Evolutionary conservation across 2,329 filamentous ascomycete species (phyloP).

Genomic region (Aspergillus udagawae): DNA sequence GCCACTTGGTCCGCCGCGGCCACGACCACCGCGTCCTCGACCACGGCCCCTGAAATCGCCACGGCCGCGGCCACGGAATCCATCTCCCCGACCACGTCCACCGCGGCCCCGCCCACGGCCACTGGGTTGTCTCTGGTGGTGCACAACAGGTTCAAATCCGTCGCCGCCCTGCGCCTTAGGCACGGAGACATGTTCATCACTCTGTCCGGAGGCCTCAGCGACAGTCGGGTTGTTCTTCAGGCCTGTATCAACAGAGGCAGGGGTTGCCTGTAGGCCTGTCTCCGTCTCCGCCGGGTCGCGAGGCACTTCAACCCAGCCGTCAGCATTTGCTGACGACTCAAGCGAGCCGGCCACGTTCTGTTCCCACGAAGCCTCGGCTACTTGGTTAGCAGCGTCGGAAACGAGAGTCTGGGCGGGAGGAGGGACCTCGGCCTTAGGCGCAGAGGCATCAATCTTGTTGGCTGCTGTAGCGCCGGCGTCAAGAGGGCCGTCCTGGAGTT

Average conservation of each 20-base stretch:
- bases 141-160: conserved; percentile 33
- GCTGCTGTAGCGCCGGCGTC: conserved; percentile 55
- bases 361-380: conserved; percentile 55
- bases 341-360: conserved; percentile 43
- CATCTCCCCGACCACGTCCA: conserved; percentile 35
- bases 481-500: conserved; percentile 50
- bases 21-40: conserved; percentile 24
- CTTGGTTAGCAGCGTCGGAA: conserved; percentile 40
- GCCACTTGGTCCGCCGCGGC: conserved; percentile 26
- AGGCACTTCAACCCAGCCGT: conserved; percentile 73
- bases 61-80: conserved; percentile 34
- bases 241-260: conserved; percentile 59
- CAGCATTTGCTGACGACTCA: conserved; percentile 49
- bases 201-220: conserved; percentile 59
- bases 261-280: conserved; percentile 58
- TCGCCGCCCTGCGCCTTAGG: conserved; percentile 31
- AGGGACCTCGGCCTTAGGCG: conserved; percentile 18
- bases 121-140: conserved; percentile 33
- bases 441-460: conserved; percentile 36
- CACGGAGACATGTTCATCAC: conserved; percentile 74
- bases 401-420: conserved; percentile 40
- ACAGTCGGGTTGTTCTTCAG: conserved; percentile 54
- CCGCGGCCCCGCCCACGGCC: conserved; percentile 33
- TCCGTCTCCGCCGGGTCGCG: conserved; percentile 73
- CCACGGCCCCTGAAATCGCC: conserved; percentile 36